Evolutionary conservation across 2,329 filamentous ascomycete species (phyloP).

Genomic region (Xylariaceae sp.): DNA sequence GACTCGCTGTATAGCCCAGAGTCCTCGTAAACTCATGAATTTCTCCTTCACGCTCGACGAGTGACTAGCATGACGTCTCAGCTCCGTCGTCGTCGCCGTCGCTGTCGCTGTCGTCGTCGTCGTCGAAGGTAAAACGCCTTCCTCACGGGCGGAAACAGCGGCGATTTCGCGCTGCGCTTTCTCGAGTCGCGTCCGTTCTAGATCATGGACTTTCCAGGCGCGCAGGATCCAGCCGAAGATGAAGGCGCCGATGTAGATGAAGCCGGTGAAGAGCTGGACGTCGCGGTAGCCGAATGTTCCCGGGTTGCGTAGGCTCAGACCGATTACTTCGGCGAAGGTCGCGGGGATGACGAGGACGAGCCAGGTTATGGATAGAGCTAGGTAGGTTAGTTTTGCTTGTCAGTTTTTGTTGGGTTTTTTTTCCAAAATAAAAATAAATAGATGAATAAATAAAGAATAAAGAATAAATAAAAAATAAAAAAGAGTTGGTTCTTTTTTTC

Average conservation of each 20-base stretch:
- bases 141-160: conserved; percentile 18
- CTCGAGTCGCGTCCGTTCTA: conserved; percentile 30
- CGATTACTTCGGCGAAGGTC: conserved; percentile 63
- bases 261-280: conserved; percentile 53
- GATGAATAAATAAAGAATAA: too few relatives aligned
- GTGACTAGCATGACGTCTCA: conserved; percentile 15
- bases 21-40: conserved; percentile 21
- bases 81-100: not conserved
- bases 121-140: conserved; percentile 22
- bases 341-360: conserved; percentile 63
- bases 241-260: conserved; percentile 54
- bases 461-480: too few relatives aligned
- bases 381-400: not conserved
- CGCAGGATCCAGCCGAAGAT: conserved; percentile 41
- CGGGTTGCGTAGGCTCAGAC: conserved; percentile 46
- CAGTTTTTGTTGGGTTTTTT: not conserved
- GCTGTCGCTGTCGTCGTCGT: too few relatives aligned
- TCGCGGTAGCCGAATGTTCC: conserved; percentile 44
- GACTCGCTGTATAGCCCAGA: conserved; percentile 27
- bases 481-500: too few relatives aligned
- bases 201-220: conserved; percentile 39
- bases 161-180: conserved; percentile 29
- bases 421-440: too few relatives aligned
- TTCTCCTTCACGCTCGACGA: conserved; percentile 17
- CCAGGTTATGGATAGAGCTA: conserved; percentile 63